phyloP scores from a whole-genome alignment of 2,329 filamentous ascomycete genomes.

The Botrytis squamosa region DNA sequence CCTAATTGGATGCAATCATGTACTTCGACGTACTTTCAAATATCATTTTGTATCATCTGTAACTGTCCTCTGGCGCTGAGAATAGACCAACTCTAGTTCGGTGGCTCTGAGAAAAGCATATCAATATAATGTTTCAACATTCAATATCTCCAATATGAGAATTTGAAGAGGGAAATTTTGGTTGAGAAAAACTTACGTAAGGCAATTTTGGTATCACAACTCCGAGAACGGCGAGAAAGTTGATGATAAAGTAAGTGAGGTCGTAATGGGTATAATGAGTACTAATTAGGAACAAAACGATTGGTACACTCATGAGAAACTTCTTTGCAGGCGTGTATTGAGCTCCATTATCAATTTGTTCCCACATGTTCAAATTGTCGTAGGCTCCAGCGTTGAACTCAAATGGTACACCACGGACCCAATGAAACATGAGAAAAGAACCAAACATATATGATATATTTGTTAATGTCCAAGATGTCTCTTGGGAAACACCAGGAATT shows the following conservation, averaged over 20 bases:
- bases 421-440: constrained; percentile 99
- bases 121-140: constrained; percentile 7
- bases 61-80: constrained; percentile 61
- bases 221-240: constrained; percentile 85
- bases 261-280: constrained; percentile 99
- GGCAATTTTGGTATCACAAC: constrained; percentile 97
- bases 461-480: constrained; percentile 97
- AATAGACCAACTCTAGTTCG: constrained; percentile 75
- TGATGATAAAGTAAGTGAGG: constrained; percentile 94
- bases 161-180: not conserved
- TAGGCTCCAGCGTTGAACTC: constrained; percentile 99
- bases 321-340: constrained; percentile 99
- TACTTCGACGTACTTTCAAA: constrained; percentile 8
- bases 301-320: constrained; percentile 91
- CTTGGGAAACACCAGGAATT: constrained; percentile 92
- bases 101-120: constrained; percentile 59
- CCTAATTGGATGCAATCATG: constrained; percentile 29
- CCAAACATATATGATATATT: constrained; percentile 99
- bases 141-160: not conserved
- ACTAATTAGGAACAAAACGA: constrained; percentile 90
- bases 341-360: constrained; percentile 98
- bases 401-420: constrained; percentile 94
- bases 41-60: constrained; percentile 27
- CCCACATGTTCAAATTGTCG: constrained; percentile 99
- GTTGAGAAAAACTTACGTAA: constrained; percentile 62